phyloP scores from a whole-genome alignment of 23 red algal species.

The Cyanidiococcus yangmingshanensis region DNA sequence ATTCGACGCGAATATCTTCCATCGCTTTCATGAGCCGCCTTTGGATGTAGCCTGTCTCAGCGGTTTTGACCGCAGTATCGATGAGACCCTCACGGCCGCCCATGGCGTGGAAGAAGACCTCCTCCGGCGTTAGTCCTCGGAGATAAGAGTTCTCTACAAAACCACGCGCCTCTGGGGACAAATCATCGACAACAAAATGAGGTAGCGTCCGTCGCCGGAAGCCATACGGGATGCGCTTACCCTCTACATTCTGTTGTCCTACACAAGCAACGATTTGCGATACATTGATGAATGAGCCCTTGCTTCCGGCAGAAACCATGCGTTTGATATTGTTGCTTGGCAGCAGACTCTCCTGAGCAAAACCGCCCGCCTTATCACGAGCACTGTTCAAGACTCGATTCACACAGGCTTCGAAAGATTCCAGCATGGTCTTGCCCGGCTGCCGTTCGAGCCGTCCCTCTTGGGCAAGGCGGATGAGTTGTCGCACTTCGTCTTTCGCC shows the following conservation, averaged over 20 bases:
- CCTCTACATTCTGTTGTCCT: conserved; percentile 98
- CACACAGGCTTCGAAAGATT: conserved; percentile 88
- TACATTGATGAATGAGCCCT: conserved; percentile 97
- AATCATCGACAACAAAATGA: conserved; percentile 88
- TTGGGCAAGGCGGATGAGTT: conserved; percentile 60
- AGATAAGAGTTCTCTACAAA: conserved; percentile 99
- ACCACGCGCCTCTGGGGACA: conserved; percentile 83
- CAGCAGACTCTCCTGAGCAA: conserved; percentile 69
- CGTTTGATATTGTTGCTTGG: conserved; percentile 94
- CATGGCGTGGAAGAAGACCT: conserved; percentile 99
- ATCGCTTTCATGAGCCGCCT: conserved; percentile 92
- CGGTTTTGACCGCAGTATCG: conserved; percentile 98
- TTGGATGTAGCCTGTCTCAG: conserved; percentile 99
- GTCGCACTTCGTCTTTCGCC: conserved; percentile 74
- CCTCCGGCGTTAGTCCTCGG: conserved; percentile 68
- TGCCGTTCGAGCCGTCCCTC: conserved; percentile 62
- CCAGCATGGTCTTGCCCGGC: conserved; percentile 97
- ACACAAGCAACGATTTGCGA: conserved; percentile 98
- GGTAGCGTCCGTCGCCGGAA: conserved; percentile 81
- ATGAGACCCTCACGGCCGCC: conserved; percentile 98
- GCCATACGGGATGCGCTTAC: conserved; percentile 91
- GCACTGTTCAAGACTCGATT: conserved; percentile 89
- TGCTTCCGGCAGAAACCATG: conserved; percentile 97
- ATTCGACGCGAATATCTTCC: conserved; percentile 92
- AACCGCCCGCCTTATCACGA: conserved; percentile 84